Evolutionary conservation across 176 grass and related monocot species (phyloP).

Genomic region (Musa beccarii): DNA sequence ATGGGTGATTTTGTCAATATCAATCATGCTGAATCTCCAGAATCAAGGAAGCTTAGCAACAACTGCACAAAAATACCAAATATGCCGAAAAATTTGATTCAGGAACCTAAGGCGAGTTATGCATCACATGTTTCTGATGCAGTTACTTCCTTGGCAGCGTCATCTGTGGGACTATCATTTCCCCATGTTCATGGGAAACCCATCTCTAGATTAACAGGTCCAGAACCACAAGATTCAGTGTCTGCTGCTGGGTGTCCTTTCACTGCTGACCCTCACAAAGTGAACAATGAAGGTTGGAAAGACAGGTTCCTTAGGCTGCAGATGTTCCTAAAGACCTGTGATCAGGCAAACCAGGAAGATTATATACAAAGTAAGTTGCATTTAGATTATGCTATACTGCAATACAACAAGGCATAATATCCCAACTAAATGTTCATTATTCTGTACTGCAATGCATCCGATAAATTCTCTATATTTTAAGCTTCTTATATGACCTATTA

Average conservation of each 20-base stretch:
- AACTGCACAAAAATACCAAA: slow-evolving; percentile 36
- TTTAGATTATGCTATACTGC: neutral
- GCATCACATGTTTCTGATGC: neutral
- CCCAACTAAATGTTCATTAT: neutral
- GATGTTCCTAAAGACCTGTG: slow-evolving; percentile 58
- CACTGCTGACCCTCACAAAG: slow-evolving; percentile 8
- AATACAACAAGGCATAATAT: neutral
- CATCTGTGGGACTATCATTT: slow-evolving; percentile 2
- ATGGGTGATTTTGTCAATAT: slow-evolving; percentile 19
- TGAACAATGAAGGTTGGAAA: slow-evolving; percentile 48
- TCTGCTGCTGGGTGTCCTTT: neutral
- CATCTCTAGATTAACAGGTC: slow-evolving; percentile 22
- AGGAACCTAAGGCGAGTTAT: slow-evolving; percentile 21
- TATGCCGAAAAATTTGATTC: slow-evolving; percentile 24
- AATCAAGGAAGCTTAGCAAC: slow-evolving; percentile 28
- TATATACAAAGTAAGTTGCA: slow-evolving; percentile 58
- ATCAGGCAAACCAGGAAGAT: slow-evolving; percentile 72
- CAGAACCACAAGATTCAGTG: slow-evolving; percentile 13
- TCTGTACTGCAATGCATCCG: neutral
- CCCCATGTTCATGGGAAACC: slow-evolving; percentile 18
- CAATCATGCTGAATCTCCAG: slow-evolving; percentile 24
- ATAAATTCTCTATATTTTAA: neutral
- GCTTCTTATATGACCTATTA: neutral
- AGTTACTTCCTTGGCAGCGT: slow-evolving; percentile 19
- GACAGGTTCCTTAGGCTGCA: slow-evolving; percentile 64